A percentile compares a stretch with the other conserved stretches of the same genome.
Evolutionary conservation across 2,329 filamentous ascomycete genomes (phyloP).

Genomic region (Coniochaeta sp.): DNA sequence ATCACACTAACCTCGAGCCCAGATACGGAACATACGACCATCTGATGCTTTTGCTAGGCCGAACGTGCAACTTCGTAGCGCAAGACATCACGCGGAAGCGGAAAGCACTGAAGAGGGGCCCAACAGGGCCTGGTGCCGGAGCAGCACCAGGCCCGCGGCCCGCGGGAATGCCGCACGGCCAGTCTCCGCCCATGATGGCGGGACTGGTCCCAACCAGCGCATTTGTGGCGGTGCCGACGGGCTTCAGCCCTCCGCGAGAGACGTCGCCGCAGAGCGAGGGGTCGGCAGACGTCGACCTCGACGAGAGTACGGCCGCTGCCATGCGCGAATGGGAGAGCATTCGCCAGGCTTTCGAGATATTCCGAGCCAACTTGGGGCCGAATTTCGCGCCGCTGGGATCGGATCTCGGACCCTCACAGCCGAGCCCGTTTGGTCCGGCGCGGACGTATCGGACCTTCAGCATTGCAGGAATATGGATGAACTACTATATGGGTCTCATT

Average conservation of each 20-base stretch:
- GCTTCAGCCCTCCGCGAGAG: slow-evolving; percentile 43
- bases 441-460: slow-evolving; percentile 78
- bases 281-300: slow-evolving; percentile 51
- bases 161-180: slow-evolving; percentile 17
- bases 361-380: slow-evolving; percentile 59
- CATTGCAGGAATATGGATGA: slow-evolving; percentile 82
- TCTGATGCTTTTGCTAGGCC: slow-evolving; percentile 71
- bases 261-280: slow-evolving; percentile 32
- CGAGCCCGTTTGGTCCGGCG: slow-evolving; percentile 76
- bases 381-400: slow-evolving; percentile 69
- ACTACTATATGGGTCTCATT: slow-evolving; percentile 80
- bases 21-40: slow-evolving; percentile 89
- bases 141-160: slow-evolving; percentile 18
- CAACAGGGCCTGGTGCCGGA: slow-evolving; percentile 44
- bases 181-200: slow-evolving; percentile 40
- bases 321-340: slow-evolving; percentile 74
- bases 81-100: slow-evolving; percentile 75
- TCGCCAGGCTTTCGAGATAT: slow-evolving; percentile 58
- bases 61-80: slow-evolving; percentile 70
- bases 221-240: slow-evolving; percentile 42
- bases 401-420: slow-evolving; percentile 54
- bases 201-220: slow-evolving; percentile 49
- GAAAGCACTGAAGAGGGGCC: slow-evolving; percentile 44
- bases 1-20: not conserved
- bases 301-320: slow-evolving; percentile 60